Base-by-base conservation (phyloP, 2,329 filamentous ascomycete species). In the Aureobasidium sp. region DNA sequence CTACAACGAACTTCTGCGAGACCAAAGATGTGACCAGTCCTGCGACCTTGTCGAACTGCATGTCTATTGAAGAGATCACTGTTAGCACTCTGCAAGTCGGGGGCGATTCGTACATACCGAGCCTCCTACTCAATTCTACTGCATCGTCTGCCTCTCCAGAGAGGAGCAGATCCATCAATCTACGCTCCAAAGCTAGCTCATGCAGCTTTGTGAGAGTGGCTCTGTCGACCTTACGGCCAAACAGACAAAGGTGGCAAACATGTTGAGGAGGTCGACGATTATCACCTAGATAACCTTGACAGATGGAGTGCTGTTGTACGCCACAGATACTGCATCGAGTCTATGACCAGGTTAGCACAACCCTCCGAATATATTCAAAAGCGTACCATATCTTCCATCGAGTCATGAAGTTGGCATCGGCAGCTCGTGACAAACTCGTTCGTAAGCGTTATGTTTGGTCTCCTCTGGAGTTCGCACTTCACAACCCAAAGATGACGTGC, bases 171-270 rank as follows among this genome's bases (percentile, higher is more conserved):
- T 60, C 44, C 34, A 60, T 46, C 1, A 23, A 36, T 41, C 46
- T 27, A 6, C 57, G 32, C 17, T 51, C 32, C 37, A 60, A 23
- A 26, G 57, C 57, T 17, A 60, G 36, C 7, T 42, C 46, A 10
- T 13, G 12, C 6, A 51, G 34, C 26, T 17, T 51, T 36, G 13
- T 17, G 23, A 51, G 27, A 41, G n/a, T 51, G 27, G 39, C 34
- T 8, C 10, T 60, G 4, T 39, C 44, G 10, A 17, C 34, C 20
- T 34, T 47, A 48, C 61, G 59, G 39, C 68, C 67, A 9, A 78
- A 66, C 7, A 79, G 66, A 62, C 77, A 79, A 37, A 66, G 64
- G 63, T 78, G 78, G 65, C 77, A 79, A n/a, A 73, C 70, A 65
- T 79, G 75, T 26, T 67, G 61, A 41, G 68, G 61, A 26, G 74